Percentiles rank a stretch among this genome's conserved stretches.
These are phyloP conservation scores for Phalaenopsis hybrid DNA, from an alignment of 116 monocot genomes.

Conservation along the genomic window DNA sequence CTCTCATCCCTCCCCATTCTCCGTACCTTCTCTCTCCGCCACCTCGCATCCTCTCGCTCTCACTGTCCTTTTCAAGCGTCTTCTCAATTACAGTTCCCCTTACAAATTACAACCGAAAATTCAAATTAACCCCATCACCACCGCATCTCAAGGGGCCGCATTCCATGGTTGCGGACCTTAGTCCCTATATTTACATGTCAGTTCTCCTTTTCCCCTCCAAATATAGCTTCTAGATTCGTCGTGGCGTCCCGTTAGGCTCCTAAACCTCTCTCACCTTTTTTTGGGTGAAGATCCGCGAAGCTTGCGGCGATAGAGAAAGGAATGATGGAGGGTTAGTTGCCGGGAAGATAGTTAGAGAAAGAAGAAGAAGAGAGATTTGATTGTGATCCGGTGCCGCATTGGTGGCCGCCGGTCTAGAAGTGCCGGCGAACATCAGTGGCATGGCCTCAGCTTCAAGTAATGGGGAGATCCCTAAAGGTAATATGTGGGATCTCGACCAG, in stretches of 20 bases:
- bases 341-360: not conserved
- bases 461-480: conserved; percentile 34
- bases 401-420: not conserved
- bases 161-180: not conserved
- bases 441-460: conserved; percentile 32
- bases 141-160: too few species aligned
- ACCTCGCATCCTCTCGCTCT: too few species aligned
- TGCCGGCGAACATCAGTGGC: not conserved
- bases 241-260: not conserved
- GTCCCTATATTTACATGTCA: not conserved
- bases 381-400: not conserved
- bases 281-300: not conserved
- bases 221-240: not conserved
- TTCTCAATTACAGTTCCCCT: too few species aligned
- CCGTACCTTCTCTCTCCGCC: too few species aligned
- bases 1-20: too few species aligned
- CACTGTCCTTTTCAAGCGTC: too few species aligned
- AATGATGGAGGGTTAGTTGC: not conserved
- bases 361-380: not conserved
- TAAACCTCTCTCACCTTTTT: not conserved
- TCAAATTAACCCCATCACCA: too few species aligned
- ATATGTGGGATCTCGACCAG: conserved; percentile 80
- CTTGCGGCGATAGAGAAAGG: not conserved
- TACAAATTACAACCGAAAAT: too few species aligned
- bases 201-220: not conserved